phyloP scores from a whole-genome alignment of 495 filamentous ascomycete species.

The Chaetomium cochliodes region DNA sequence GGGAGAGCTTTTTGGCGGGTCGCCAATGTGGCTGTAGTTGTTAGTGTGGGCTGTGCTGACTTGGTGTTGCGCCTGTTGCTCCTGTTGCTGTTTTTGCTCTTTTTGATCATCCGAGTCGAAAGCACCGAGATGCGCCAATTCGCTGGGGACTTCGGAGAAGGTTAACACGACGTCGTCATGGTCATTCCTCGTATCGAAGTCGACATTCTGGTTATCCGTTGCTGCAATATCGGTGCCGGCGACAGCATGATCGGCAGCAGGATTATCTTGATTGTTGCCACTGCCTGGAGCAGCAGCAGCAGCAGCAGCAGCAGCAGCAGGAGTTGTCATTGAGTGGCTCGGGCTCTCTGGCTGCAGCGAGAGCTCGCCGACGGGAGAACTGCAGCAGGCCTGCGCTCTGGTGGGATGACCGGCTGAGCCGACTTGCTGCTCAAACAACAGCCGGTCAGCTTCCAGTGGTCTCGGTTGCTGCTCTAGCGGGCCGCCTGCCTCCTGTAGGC shows the following conservation, averaged over 20 bases:
- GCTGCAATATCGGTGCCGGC: constrained; percentile 28
- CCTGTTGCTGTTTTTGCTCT: constrained; percentile 30
- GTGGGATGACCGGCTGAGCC: constrained; percentile 8
- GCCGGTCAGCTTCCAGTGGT: constrained; percentile 11
- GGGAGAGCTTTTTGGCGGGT: neutral
- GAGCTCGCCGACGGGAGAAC: constrained; percentile 8
- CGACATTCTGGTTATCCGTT: constrained; percentile 23
- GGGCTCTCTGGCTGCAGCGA: constrained; percentile 8
- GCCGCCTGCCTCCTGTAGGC: constrained; percentile 4
- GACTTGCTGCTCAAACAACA: neutral
- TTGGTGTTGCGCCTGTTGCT: constrained; percentile 21
- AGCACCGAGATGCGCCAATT: constrained; percentile 36
- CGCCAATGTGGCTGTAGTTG: constrained; percentile 12
- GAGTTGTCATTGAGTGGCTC: constrained; percentile 32
- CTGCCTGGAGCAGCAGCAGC: constrained; percentile 36
- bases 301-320: constrained; percentile 34
- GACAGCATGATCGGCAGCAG: constrained; percentile 19
- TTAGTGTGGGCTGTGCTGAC: constrained; percentile 19
- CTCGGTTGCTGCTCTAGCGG: neutral
- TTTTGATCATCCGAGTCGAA: constrained; percentile 23
- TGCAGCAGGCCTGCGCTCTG: neutral
- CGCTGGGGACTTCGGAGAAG: constrained; percentile 44
- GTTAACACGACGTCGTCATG: constrained; percentile 36
- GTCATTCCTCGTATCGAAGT: constrained; percentile 17
- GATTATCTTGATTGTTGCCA: constrained; percentile 20